Percentiles rank a stretch among this genome's conserved stretches.
Evolutionary conservation across 108 stramenopile genomes (phyloP).

Genomic region (Skeletonema potamos): DNA sequence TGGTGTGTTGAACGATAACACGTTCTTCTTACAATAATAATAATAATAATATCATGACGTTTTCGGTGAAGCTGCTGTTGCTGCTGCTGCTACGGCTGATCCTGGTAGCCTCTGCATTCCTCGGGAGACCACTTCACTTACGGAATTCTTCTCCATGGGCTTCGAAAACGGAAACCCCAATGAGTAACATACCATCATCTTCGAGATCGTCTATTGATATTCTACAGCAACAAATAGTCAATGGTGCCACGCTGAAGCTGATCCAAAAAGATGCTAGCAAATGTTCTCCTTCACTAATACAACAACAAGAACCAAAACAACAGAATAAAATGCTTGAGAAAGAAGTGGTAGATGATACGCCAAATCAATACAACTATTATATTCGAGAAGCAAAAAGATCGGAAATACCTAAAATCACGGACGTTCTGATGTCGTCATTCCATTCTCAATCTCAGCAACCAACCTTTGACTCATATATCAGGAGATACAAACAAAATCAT

Average conservation of each 20-base stretch:
- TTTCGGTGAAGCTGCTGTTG: neutral
- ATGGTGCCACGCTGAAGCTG: slow-evolving; percentile 9
- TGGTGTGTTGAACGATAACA: too few species aligned
- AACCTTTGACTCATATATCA: slow-evolving; percentile 41
- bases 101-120: neutral
- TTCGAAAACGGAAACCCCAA: neutral
- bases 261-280: neutral
- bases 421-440: slow-evolving; percentile 38
- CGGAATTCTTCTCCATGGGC: neutral
- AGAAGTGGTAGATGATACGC: neutral
- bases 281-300: neutral
- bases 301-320: neutral
- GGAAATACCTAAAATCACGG: slow-evolving; percentile 36
- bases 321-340: neutral
- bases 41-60: neutral
- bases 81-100: neutral
- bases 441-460: slow-evolving; percentile 25
- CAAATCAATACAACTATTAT: slow-evolving; percentile 17
- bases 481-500: slow-evolving; percentile 43
- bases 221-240: slow-evolving; percentile 10
- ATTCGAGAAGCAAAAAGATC: slow-evolving; percentile 26
- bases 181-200: neutral
- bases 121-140: neutral
- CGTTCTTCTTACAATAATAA: neutral
- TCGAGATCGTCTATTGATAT: slow-evolving; percentile 3